Evolutionary conservation across 352 stramenopile genomes (phyloP).

Genomic region (Phytopythium ostracodes): DNA sequence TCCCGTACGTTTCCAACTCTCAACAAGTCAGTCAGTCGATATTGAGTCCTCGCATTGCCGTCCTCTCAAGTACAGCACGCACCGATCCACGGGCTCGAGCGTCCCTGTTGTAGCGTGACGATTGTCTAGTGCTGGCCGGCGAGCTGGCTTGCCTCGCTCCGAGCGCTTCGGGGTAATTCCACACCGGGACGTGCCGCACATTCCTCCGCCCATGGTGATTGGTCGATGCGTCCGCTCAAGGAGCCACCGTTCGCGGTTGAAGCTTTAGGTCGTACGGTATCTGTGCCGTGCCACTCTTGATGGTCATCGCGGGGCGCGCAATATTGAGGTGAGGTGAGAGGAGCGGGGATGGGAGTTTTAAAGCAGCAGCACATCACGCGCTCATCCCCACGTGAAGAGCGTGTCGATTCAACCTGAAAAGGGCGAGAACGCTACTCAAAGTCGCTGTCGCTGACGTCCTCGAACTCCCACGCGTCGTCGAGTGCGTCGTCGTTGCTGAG

Average conservation of each 20-base stretch:
- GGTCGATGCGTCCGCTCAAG: background rate
- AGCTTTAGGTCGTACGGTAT: background rate
- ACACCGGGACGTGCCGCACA: background rate
- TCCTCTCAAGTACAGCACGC: background rate
- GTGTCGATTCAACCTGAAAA: background rate
- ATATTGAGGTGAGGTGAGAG: background rate
- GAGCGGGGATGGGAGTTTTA: background rate
- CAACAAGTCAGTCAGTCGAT: background rate
- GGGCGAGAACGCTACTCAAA: conserved; percentile 27
- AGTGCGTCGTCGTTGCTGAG: conserved; percentile 12
- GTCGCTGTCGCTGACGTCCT: conserved; percentile 66
- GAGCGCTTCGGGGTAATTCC: background rate
- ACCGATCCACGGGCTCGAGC: background rate
- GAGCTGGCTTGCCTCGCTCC: background rate
- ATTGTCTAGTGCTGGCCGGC: background rate
- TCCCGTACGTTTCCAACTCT: background rate
- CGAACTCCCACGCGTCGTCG: conserved; percentile 39
- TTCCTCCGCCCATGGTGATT: conserved; percentile 1
- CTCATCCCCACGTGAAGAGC: background rate
- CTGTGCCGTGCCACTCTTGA: background rate
- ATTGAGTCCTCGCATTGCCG: background rate
- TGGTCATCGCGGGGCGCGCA: background rate
- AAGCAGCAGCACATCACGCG: background rate
- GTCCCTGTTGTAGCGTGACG: background rate
- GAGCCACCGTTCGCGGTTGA: background rate